Evolutionary conservation across 352 stramenopile genomes (phyloP), one percentile per base, ranked within the genome.

Genomic region (Globisporangium nodosum): DNA sequence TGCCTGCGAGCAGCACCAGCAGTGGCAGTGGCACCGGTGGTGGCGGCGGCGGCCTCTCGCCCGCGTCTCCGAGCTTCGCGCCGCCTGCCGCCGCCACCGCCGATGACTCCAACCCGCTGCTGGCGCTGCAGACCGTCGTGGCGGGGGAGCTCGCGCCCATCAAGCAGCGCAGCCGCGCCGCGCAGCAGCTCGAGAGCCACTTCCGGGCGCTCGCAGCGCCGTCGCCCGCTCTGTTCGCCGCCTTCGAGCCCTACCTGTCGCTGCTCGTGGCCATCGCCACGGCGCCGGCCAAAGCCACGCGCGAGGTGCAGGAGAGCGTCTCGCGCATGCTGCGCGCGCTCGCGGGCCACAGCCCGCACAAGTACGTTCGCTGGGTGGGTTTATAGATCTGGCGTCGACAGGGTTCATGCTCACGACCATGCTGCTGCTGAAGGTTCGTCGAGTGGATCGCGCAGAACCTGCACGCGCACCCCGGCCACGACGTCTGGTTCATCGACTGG

Each of bases 401-500:
- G 37, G 8, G 12, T 5, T 15, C 37, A 5, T 12, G 12, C 37
- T 42, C 37, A 42, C 37, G 4, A 3, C 12, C 8, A 58, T 31
- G 21, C n/a, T 30, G 49, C 27, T 39, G 18, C 54, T 42, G 37
- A 42, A 71, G 64, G 16, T 77, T 79, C 30, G 56, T 61, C 24
- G 71, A 88, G n/a, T 88, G 78, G 78, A 75, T 85, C 21, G 55
- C 66, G 13, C 65, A 70, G 56, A 52, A 64, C n/a, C 6, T 70
- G 15, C 69, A 78, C 42, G 54, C 57, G 12, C 63, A 76, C 24
- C 24, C 73, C 2, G 70, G 71, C 7, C 66, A 76, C 33, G 71
- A 86, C 21, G 59, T 58, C 9, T 85, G 73, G 73, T 64, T 83
- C 12, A 64, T 88, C 20, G 70, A 83, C 18, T 86, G 76, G 76